Conservation (phyloP, 345 rosid species). For the Citrus unshiu region DNA sequence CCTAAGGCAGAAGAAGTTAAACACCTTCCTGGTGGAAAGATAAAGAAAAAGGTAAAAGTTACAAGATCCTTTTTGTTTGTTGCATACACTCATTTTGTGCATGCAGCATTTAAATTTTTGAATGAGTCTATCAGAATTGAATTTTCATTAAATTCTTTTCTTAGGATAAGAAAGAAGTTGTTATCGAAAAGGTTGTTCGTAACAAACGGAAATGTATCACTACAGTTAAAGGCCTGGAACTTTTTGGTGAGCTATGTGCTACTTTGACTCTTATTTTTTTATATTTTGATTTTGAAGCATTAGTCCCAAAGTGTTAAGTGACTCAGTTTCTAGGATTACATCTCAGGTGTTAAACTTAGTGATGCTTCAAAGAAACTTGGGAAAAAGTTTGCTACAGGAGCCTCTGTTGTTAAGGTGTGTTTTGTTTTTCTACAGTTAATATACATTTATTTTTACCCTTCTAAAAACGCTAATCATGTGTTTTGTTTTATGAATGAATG, state of each 20-base stretch:
- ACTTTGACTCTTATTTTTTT: background rate
- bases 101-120: background rate
- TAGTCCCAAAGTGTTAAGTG: background rate
- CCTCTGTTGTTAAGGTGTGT: constrained; percentile 53
- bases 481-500: constrained; percentile 7
- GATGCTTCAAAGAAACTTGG: constrained; percentile 59
- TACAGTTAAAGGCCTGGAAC: constrained; percentile 51
- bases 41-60: constrained; percentile 42
- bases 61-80: background rate
- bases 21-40: constrained; percentile 50
- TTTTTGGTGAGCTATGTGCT: constrained; percentile 33
- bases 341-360: constrained; percentile 43
- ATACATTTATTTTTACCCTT: background rate
- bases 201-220: constrained; percentile 51
- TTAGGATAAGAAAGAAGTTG: constrained; percentile 48
- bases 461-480: background rate
- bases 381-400: constrained; percentile 53
- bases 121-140: background rate
- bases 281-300: background rate
- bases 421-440: background rate
- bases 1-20: constrained; percentile 42
- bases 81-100: background rate
- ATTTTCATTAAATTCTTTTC: background rate
- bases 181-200: constrained; percentile 47
- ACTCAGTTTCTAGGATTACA: constrained; percentile 1